Base-by-base conservation (phyloP, 2,329 filamentous ascomycete genomes). In the Monilinia aucupariae region DNA sequence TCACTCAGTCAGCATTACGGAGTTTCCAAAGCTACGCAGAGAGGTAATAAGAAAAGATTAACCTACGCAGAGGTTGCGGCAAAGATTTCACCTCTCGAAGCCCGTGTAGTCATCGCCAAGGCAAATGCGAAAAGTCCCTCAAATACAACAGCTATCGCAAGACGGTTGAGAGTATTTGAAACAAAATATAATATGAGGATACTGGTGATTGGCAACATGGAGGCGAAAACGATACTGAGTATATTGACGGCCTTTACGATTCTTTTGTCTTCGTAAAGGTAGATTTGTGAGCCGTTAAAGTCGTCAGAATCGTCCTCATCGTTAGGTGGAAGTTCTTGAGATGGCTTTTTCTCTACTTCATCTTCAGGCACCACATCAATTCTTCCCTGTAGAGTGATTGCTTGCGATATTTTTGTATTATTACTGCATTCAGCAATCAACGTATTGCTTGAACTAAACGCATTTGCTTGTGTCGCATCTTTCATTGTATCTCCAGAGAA, bases 141-240 rank as follows among this genome's bases (percentile, higher is more conserved):
- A 53, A 73, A 72, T 1, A 65, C 53, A 15, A 71, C 66, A 10
- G 69, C 64, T 2, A 72, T 54, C 8, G 63, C 69, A 2, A 74
- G 66, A n/a, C 72, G 63, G 2, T 50, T 56, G 5, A 66, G 39
- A 3, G 56, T 64, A 22, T 66, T 68, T 10, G 64, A 65, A 5
- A 75, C 65, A 17, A 71, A 66, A 55, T 69, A 75, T 27, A 75
- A 68, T 8, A 69, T 64, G 2, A 74, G 32, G 25, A 74, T 71
- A 12, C 68, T 69, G 1, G 63, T n/a, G 0, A 73, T 68, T 0
- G 72, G 72, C 0, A 75, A 62, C 1, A 73, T 12, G 5, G 71
- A 73, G 1, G 72, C 70, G 4, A 72, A 25, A 15, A 74, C 65
- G 0, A 70, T 72, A 9, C 66, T 65, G 22, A 74, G 7, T 15